Base-by-base conservation (phyloP, 306 rosid species). In the Quercus glauca region DNA sequence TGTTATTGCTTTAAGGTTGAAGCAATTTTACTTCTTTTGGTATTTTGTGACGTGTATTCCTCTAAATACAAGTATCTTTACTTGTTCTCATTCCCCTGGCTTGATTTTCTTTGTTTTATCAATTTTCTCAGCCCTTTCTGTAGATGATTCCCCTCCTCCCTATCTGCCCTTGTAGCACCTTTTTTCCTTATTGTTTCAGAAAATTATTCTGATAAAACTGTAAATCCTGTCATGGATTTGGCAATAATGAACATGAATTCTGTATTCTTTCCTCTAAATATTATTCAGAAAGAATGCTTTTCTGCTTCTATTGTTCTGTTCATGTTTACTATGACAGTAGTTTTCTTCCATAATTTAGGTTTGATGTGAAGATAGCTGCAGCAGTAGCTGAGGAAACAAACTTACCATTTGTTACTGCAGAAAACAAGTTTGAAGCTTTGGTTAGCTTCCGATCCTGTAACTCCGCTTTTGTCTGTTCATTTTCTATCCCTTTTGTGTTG, bases 341-440 rank as follows among this genome's bases (percentile, higher is more conserved):
- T 74, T 19, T 13, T 58, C 83, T 58, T 73, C 33, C 83, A 59
- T 77, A 69, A 6, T 83, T 31, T 83, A 96, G 99, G 83, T 96
- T 95, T 43, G 99, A 96, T 85, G 90, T 80, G n/a, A 93, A 96
- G 89, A 88, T 96, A 89, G 98, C 99, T 71, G 88, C 87, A 65
- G 99, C 96, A 55, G 99, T 96, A 76, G 96, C 99, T 69, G 94
- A 89, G 57, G 98, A 96, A 89, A 91, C 98, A 74, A 86, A 82
- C 75, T 83, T 91, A 7, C 99, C 99, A 18, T 96, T 96, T 85
- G 83, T 91, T 79, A 96, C 98, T 0, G 99, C 98, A 56, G 98
- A 93, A 86, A 96, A 96, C 87, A 96, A 96, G 89, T 96, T 96
- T 82, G 99, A 96, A 88, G 99, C 99, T 81, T 84, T 96, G 99